Base-by-base conservation (phyloP, 768 basidiomycete species). In the Boletus rufocinnamomeus region DNA sequence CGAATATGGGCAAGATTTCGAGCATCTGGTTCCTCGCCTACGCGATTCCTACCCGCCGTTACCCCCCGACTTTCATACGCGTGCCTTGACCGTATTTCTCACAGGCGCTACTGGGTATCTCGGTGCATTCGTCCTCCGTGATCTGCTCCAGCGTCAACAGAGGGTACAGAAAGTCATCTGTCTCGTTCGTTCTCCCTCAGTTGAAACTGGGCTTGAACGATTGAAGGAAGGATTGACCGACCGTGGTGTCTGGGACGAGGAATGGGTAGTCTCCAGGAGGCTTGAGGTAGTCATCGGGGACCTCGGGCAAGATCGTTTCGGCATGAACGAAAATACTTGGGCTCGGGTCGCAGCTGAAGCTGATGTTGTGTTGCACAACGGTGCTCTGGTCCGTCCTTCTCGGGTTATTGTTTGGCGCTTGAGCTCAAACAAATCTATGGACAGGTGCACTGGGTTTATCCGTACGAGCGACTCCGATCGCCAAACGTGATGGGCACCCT, bases 381-480 rank as follows among this genome's bases (percentile, higher is more conserved):
- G 97, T 37, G 97, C 97, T n/a, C 74, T 98, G 73, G 96, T 95
- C 64, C 58, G 89, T 79, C n/a, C 6, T 32, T 58, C n/a, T 30
- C 40, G 37, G 2, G 32, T 51, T 34, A 27, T 30, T 19, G 21
- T 48, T 16, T n/a, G 6, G 8, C 4, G 7, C 19, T 25, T 45
- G 17, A 35, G 34, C 37, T 58, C 41, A 65, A n/a, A 54, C 45
- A 3, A 23, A 35, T 35, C 8, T n/a, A 11, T 21, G 35, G 32
- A 27, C 67, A 94, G 93, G 93, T 98, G 16, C 97, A 99, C 69
- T 99, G 97, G 97, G 93, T 99, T 3, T 99, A 97, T 73, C 94
- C 95, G 0, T 99, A 99, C 75, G 89, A 95, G 70, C 93, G 87
- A 71, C 81, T 99, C 13, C 90, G 95, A 8, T 81, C 88, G 0